Evolutionary conservation across 768 basidiomycete genomes (phyloP), one percentile per base, ranked within the genome.

Genomic region (Mycena albidolilacea): DNA sequence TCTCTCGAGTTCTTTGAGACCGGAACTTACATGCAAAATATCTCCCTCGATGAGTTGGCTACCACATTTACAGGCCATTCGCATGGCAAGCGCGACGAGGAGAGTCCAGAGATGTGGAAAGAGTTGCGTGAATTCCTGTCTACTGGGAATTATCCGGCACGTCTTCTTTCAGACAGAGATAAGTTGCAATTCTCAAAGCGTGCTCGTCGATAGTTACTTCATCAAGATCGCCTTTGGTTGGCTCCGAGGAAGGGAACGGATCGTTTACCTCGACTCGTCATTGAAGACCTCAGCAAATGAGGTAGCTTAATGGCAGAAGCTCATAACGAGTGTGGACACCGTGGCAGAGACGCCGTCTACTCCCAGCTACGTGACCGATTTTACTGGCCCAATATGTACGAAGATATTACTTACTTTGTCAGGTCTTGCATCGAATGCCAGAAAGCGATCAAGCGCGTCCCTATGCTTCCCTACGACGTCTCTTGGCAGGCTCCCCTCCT

Each of bases 261-360:
- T 5, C 70, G 78, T 0, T 82, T 78, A 43, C 83, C 81, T 74
- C 84, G 84, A 84, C 85, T 43, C 41, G 30, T 30, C 30, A 30
- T 30, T 30, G 30, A 30, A 30, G 30, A 30, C 3, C 30, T 3
- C 30, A 30, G 3, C 1, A 30, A 30, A 3, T 3, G 30, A 1
- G 30, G 30, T 30, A 30, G 1, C 30, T 30, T 30, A 3, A 30
- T 30, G 30, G 30, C 30, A 3, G 30, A 30, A 30, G 30, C 30
- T 1, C 30, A 30, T 30, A 30, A 30, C 30, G 30, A 30, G 30
- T 30, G 30, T 30, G 30, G 30, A 30, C 30, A 30, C 30, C 30
- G 30, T n/a, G 3, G 30, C 1, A 30, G 30, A 30, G 30, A 30
- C 30, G 30, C 30, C 30, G 30, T 30, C 3, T 30, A 30, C 30